These are phyloP conservation scores for Pseudomassariella vexata DNA, from an alignment of 2,329 filamentous ascomycete genomes.

Conservation along the genomic window DNA sequence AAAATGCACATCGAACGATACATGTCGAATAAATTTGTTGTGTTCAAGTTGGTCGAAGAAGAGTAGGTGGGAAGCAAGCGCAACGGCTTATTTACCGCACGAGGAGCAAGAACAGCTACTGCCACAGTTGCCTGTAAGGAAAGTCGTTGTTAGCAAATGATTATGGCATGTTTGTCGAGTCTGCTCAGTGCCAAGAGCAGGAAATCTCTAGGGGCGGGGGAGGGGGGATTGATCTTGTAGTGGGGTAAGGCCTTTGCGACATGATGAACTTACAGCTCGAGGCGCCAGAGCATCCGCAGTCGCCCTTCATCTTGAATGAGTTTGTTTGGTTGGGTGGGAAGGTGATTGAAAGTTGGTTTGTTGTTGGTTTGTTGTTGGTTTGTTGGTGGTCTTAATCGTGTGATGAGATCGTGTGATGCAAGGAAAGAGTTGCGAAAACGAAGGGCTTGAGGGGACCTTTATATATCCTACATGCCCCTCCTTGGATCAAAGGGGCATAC, in stretches of 20 bases:
- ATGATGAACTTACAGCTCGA: conserved; percentile 24
- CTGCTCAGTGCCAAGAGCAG: neutral
- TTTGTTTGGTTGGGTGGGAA: conserved; percentile 1
- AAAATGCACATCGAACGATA: neutral
- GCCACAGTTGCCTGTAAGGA: conserved; percentile 19
- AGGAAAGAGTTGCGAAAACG: neutral
- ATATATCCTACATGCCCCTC: conserved; percentile 7
- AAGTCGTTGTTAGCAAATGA: neutral
- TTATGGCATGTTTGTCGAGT: no score
- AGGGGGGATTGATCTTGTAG: conserved; percentile 10
- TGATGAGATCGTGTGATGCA: conserved; percentile 1
- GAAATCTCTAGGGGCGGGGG: conserved; percentile 1
- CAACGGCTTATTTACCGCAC: conserved; percentile 27
- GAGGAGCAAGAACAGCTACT: conserved; percentile 25
- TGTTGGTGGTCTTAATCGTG: neutral
- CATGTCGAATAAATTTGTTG: neutral
- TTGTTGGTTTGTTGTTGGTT: conserved; percentile 1
- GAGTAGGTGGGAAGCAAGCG: neutral
- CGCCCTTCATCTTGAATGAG: conserved; percentile 26
- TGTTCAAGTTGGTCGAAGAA: conserved; percentile 1
- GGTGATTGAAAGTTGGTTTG: neutral
- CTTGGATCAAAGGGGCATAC: neutral
- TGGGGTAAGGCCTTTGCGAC: conserved; percentile 6
- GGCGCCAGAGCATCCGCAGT: conserved; percentile 30
- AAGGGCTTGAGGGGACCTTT: conserved; percentile 6